Evolutionary conservation across 2,329 filamentous ascomycete species (phyloP).

Genomic region (Fusarium aywerte): DNA sequence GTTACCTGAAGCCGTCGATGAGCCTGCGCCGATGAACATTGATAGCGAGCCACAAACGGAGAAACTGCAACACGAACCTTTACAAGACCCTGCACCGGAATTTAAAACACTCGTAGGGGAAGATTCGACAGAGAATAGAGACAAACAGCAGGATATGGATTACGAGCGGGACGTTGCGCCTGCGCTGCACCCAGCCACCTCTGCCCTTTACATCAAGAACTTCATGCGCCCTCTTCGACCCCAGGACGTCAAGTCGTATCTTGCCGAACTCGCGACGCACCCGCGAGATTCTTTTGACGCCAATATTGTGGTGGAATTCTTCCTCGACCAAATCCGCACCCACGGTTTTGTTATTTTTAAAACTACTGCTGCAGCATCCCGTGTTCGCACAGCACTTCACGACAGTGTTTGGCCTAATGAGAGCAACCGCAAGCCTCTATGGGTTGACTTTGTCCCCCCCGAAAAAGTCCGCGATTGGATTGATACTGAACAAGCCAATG

Average conservation of each 20-base stretch:
- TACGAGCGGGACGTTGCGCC: constrained; percentile 58
- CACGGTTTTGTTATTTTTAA: constrained; percentile 85
- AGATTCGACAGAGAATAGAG: constrained; percentile 7
- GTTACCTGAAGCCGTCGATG: constrained; percentile 8
- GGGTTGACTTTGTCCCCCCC: constrained; percentile 89
- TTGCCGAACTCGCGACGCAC: constrained; percentile 74
- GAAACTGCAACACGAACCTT: constrained; percentile 4
- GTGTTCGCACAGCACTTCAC: constrained; percentile 81
- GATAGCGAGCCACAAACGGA: constrained; percentile 17
- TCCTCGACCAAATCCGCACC: constrained; percentile 85
- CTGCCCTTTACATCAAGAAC: constrained; percentile 87
- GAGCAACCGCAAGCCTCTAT: constrained; percentile 82
- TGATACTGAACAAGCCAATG: constrained; percentile 67
- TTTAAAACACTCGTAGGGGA: background rate
- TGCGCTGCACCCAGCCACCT: constrained; percentile 76
- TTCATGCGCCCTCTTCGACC: constrained; percentile 87
- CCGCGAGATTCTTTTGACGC: constrained; percentile 62
- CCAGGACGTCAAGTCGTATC: constrained; percentile 72
- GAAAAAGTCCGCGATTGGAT: constrained; percentile 81
- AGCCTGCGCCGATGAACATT: constrained; percentile 27
- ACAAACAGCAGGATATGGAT: constrained; percentile 47
- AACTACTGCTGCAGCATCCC: constrained; percentile 75
- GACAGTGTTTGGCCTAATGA: constrained; percentile 87
- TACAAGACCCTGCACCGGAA: constrained; percentile 1
- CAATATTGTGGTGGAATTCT: constrained; percentile 71